phyloP scores from a whole-genome alignment of 192 early-diverging fungal genomes.

The Backusella tarrabulga region DNA sequence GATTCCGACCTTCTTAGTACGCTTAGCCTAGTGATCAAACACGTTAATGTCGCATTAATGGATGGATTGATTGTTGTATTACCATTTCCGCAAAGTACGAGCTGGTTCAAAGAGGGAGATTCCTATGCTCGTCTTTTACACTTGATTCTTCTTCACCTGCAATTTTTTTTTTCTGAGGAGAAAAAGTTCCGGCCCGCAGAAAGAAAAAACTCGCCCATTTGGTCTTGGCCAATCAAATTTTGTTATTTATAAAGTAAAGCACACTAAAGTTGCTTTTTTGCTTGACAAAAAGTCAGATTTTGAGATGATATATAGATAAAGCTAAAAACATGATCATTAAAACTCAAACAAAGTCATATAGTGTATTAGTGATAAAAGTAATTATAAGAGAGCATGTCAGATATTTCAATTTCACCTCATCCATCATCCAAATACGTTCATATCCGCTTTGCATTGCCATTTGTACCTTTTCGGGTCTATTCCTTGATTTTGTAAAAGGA shows the following conservation, averaged over 20 bases:
- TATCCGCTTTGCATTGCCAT: no score
- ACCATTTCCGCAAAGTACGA: slow-evolving; percentile 18
- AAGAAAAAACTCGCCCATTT: not conserved
- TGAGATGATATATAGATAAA: no score
- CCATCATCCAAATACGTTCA: no score
- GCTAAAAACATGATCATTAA: no score
- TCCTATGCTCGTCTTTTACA: not conserved
- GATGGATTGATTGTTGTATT: slow-evolving; percentile 23
- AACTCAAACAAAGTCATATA: no score
- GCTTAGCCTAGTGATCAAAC: slow-evolving; percentile 65
- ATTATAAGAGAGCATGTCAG: no score
- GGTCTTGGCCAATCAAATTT: not conserved
- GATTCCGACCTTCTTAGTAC: slow-evolving; percentile 98
- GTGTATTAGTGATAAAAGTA: no score
- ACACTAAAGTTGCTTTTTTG: no score
- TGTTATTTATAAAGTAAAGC: not conserved
- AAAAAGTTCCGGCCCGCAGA: not conserved
- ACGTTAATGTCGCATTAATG: slow-evolving; percentile 11
- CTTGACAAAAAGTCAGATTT: no score
- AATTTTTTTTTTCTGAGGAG: not conserved
- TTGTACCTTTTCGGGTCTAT: no score
- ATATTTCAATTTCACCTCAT: no score
- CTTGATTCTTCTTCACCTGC: not conserved
- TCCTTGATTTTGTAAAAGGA: no score
- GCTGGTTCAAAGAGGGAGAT: slow-evolving; percentile 15